Evolutionary conservation across 2,329 filamentous ascomycete species (phyloP).

Genomic region (Lasiodiplodia sp.): DNA sequence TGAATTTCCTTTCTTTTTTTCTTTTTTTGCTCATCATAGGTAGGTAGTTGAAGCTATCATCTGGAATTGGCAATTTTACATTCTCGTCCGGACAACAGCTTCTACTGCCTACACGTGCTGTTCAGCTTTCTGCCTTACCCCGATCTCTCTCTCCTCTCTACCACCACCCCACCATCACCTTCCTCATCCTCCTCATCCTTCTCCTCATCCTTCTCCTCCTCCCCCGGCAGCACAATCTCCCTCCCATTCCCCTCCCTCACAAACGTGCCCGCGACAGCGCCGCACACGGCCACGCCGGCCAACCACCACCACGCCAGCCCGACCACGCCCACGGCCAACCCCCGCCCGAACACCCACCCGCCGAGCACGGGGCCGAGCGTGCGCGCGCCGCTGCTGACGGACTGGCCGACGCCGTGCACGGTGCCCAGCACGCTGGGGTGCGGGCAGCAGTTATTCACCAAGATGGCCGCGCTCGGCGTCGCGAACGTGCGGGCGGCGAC

Average conservation of each 20-base stretch:
- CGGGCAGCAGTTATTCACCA: slow-evolving; percentile 67
- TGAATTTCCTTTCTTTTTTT: too few species aligned
- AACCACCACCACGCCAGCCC: slow-evolving; percentile 67
- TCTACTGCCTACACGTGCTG: too few species aligned
- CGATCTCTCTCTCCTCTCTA: neutral
- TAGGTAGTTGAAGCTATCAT: too few species aligned
- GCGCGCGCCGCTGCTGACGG: slow-evolving; percentile 63
- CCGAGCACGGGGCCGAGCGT: slow-evolving; percentile 68
- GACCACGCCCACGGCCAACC: slow-evolving; percentile 64
- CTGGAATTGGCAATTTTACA: too few species aligned
- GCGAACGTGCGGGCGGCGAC: slow-evolving; percentile 59
- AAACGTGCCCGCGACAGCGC: slow-evolving; percentile 60
- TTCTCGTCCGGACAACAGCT: too few species aligned
- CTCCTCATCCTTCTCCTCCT: slow-evolving; percentile 56
- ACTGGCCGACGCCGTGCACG: slow-evolving; percentile 66
- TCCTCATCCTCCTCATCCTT: neutral
- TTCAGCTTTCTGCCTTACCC: neutral
- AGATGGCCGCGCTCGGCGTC: slow-evolving; percentile 64
- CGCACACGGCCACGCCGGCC: slow-evolving; percentile 58
- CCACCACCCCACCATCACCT: neutral
- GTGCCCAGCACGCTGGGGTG: slow-evolving; percentile 63
- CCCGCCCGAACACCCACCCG: slow-evolving; percentile 67
- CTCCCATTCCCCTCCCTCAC: slow-evolving; percentile 70
- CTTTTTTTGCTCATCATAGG: too few species aligned
- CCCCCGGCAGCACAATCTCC: slow-evolving; percentile 70